Evolutionary conservation across 129 eudicot genomes (phyloP).

Genomic region (Helianthus tuberosus): DNA sequence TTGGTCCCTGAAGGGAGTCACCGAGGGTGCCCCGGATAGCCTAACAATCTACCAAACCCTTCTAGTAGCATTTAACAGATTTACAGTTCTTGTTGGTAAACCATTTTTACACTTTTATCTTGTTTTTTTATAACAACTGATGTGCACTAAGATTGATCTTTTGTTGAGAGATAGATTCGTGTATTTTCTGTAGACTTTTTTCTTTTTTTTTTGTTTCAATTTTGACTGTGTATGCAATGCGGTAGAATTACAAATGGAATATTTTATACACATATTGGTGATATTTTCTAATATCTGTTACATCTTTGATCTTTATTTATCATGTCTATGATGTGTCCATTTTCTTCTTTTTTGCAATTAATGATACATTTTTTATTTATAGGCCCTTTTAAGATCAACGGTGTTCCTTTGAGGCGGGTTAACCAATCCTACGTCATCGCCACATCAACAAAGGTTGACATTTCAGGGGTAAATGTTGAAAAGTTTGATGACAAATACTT

Average conservation of each 20-base stretch:
- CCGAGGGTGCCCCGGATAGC: too few relatives aligned
- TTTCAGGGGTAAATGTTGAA: constrained; percentile 52
- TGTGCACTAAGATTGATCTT: too few relatives aligned
- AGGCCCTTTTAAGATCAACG: constrained; percentile 79
- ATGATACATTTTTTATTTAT: not conserved
- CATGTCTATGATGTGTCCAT: not conserved
- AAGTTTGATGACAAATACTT: constrained; percentile 71
- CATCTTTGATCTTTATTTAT: too few relatives aligned
- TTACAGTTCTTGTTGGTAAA: too few relatives aligned
- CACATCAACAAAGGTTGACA: constrained; percentile 69
- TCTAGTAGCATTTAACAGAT: too few relatives aligned
- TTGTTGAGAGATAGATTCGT: too few relatives aligned
- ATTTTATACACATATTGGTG: not conserved
- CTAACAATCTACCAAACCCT: too few relatives aligned
- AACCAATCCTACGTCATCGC: constrained; percentile 73
- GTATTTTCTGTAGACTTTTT: not conserved
- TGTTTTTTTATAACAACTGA: too few relatives aligned
- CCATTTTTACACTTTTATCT: too few relatives aligned
- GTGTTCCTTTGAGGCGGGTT: constrained; percentile 79
- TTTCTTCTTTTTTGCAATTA: not conserved
- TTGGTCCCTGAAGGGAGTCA: too few relatives aligned
- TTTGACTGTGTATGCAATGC: not conserved
- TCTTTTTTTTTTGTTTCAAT: not conserved
- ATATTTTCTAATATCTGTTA: not conserved
- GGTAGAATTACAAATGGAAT: not conserved